Evolutionary conservation across 495 filamentous ascomycete genomes (phyloP).

Genomic region (Mytilinidion resinicola): DNA sequence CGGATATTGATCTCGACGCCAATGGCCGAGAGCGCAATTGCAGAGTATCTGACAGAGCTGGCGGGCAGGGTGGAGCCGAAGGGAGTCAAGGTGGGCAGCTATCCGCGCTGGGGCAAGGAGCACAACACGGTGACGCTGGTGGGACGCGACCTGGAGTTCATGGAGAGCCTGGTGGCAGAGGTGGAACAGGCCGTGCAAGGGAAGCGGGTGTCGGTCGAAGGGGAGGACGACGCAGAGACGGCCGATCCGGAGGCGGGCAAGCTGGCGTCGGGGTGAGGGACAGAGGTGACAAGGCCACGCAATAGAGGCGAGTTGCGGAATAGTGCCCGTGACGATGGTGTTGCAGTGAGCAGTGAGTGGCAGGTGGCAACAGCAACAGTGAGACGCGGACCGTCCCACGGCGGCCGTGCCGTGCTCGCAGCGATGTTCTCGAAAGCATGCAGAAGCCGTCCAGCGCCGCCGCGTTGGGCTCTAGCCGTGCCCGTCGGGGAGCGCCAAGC

Average conservation of each 20-base stretch:
- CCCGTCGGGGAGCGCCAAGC: conserved; percentile 11
- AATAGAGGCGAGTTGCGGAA: no score
- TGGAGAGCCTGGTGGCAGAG: conserved; percentile 55
- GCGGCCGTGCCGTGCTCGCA: background rate
- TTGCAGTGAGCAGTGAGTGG: no score
- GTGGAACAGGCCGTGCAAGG: conserved; percentile 59
- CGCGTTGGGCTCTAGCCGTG: background rate
- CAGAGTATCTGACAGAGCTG: conserved; percentile 72
- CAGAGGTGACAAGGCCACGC: no score
- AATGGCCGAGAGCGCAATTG: conserved; percentile 75
- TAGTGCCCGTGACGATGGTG: no score
- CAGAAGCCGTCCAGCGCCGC: conserved; percentile 9
- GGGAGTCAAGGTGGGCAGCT: conserved; percentile 93
- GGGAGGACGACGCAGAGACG: conserved; percentile 48
- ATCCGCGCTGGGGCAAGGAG: conserved; percentile 85
- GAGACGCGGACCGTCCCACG: no score
- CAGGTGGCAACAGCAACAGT: no score
- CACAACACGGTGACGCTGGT: conserved; percentile 89
- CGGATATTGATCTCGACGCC: conserved; percentile 81
- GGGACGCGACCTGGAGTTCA: conserved; percentile 57
- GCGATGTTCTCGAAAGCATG: conserved; percentile 15
- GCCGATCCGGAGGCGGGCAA: conserved; percentile 11
- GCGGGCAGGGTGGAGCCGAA: conserved; percentile 60
- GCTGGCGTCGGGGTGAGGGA: conserved; percentile 15
- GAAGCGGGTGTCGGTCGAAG: conserved; percentile 48